phyloP scores from a whole-genome alignment of 1,284 basidiomycete species.

The Cutaneotrichosporon dermatis region DNA sequence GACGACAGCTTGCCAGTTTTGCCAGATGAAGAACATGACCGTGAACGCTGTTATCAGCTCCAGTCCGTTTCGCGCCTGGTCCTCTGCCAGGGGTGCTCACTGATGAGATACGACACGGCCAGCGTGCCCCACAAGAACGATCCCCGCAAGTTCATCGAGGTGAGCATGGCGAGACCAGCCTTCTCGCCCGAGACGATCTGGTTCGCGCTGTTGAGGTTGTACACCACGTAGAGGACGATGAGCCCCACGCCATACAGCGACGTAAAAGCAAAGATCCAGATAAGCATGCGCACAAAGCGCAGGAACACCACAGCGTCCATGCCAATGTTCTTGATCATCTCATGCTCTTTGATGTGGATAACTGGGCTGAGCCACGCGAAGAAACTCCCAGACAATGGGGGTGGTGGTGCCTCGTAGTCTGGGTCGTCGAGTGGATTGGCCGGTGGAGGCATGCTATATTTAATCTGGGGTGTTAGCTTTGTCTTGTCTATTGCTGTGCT shows the following conservation, averaged over 20 bases:
- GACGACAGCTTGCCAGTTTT: constrained; percentile 68
- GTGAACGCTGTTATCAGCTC: constrained; percentile 27
- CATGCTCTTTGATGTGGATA: constrained; percentile 74
- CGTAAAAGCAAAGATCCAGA: constrained; percentile 61
- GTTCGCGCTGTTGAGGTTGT: constrained; percentile 58
- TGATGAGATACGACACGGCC: constrained; percentile 67
- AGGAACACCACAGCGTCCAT: constrained; percentile 91
- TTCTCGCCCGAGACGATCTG: constrained; percentile 55
- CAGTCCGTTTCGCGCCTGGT: too few species aligned
- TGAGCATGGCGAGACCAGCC: constrained; percentile 62
- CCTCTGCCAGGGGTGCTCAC: constrained; percentile 45
- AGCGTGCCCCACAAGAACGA: constrained; percentile 69
- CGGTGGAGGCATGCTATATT: constrained; percentile 55
- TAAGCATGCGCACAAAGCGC: constrained; percentile 82
- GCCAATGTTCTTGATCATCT: constrained; percentile 81
- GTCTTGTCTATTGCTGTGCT: too few species aligned
- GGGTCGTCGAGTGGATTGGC: constrained; percentile 32
- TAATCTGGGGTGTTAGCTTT: constrained; percentile 52
- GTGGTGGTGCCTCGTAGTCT: constrained; percentile 45
- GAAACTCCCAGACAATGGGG: constrained; percentile 68
- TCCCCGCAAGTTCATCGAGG: constrained; percentile 68
- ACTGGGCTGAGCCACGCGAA: constrained; percentile 88
- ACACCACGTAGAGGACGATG: constrained; percentile 60
- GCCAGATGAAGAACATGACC: constrained; percentile 54
- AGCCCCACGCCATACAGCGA: constrained; percentile 65